Evolutionary conservation across 257 asterid genomes (phyloP).

Genomic region (Nicotiana otophora): DNA sequence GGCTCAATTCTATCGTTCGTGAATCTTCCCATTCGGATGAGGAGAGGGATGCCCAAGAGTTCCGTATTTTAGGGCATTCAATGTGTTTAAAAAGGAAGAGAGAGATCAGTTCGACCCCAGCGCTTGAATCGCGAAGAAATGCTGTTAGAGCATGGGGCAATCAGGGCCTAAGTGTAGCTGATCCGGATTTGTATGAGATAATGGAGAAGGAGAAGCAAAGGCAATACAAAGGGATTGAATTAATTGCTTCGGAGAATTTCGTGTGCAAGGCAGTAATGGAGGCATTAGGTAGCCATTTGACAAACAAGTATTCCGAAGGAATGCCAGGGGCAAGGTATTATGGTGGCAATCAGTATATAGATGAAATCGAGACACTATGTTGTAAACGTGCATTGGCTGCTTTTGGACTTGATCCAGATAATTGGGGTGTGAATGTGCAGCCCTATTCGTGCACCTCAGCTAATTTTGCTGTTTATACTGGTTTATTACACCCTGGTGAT

Average conservation of each 20-base stretch:
- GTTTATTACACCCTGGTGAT: slow-evolving; percentile 78
- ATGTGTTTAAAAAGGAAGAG: slow-evolving; percentile 35
- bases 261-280: slow-evolving; percentile 76
- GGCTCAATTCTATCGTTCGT: slow-evolving; percentile 6
- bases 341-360: slow-evolving; percentile 78
- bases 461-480: slow-evolving; percentile 78
- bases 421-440: slow-evolving; percentile 88
- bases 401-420: slow-evolving; percentile 57
- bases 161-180: slow-evolving; percentile 59
- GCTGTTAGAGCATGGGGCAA: slow-evolving; percentile 78
- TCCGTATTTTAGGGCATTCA: slow-evolving; percentile 35
- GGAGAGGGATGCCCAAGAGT: slow-evolving; percentile 24
- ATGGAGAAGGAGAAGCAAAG: slow-evolving; percentile 81
- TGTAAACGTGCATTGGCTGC: slow-evolving; percentile 73
- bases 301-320: slow-evolving; percentile 82
- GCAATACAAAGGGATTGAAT: slow-evolving; percentile 68
- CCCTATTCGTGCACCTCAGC: slow-evolving; percentile 84
- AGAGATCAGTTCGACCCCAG: slow-evolving; percentile 8
- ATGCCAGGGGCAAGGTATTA: slow-evolving; percentile 75
- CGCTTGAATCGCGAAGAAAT: slow-evolving; percentile 44
- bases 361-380: slow-evolving; percentile 70
- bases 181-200: slow-evolving; percentile 54
- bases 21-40: slow-evolving; percentile 16
- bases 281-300: slow-evolving; percentile 76
- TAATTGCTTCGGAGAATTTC: slow-evolving; percentile 80